A percentile compares a stretch with the other conserved stretches of the same genome.
These are phyloP conservation scores for Gonapodya sp. DNA, from an alignment of 192 early-diverging fungal species.

Conservation along the genomic window DNA sequence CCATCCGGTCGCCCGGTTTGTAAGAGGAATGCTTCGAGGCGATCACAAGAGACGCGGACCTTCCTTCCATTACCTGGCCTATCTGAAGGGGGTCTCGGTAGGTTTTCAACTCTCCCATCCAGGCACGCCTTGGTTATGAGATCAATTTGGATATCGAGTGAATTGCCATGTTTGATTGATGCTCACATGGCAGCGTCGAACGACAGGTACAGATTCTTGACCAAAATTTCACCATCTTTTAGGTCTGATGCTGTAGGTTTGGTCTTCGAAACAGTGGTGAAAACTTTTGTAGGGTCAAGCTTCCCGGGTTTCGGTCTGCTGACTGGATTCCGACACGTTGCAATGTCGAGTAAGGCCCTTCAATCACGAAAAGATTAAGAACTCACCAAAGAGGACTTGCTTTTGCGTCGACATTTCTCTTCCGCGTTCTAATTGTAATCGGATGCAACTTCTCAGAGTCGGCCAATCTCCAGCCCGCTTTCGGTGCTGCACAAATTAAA, in stretches of 20 bases:
- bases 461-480: no score
- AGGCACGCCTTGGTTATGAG: background rate
- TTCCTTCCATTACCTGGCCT: slow-evolving; percentile 7
- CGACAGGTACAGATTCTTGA: background rate
- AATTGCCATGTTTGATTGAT: background rate
- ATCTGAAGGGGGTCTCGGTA: slow-evolving; percentile 6
- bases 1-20: background rate
- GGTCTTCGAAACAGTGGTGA: background rate
- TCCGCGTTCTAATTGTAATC: no score
- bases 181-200: slow-evolving; percentile 7
- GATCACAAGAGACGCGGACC: background rate
- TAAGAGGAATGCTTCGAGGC: background rate
- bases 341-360: no score
- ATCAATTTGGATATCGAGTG: background rate
- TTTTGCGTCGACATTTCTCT: background rate
- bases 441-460: no score
- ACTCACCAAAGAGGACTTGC: slow-evolving; percentile 9
- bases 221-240: background rate
- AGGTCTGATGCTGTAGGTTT: background rate
- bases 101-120: slow-evolving; percentile 11
- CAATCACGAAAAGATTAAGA: no score
- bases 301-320: background rate
- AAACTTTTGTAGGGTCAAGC: background rate
- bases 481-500: no score
- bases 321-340: background rate